phyloP scores from a whole-genome alignment of 2,329 filamentous ascomycete genomes.

The Xylaria sp. region DNA sequence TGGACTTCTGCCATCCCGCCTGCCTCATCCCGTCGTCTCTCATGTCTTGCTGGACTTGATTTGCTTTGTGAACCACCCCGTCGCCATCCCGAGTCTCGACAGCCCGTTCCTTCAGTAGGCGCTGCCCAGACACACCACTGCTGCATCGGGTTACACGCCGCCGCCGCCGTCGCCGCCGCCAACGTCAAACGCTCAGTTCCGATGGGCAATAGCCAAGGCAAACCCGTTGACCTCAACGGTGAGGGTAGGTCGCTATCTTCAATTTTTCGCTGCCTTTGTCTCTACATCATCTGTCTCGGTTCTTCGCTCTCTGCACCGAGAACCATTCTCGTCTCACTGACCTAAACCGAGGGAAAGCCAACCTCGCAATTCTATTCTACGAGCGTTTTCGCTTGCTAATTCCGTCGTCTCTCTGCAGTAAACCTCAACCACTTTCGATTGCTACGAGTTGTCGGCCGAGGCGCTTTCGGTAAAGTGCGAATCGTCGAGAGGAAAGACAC shows the following conservation, averaged over 20 bases:
- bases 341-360: not conserved
- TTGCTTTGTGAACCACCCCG: slow-evolving; percentile 14
- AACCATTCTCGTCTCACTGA: not conserved
- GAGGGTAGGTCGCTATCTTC: slow-evolving; percentile 74
- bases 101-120: slow-evolving; percentile 18
- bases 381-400: slow-evolving; percentile 27
- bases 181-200: slow-evolving; percentile 35
- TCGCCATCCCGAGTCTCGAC: slow-evolving; percentile 22
- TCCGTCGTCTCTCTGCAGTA: slow-evolving; percentile 63
- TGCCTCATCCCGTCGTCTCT: slow-evolving; percentile 22
- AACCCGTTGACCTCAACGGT: slow-evolving; percentile 90
- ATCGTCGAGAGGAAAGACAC: slow-evolving; percentile 99
- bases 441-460: slow-evolving; percentile 93
- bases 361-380: not conserved
- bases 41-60: slow-evolving; percentile 36
- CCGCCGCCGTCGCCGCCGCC: slow-evolving; percentile 14
- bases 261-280: not conserved
- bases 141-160: slow-evolving; percentile 21
- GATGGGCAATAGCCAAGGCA: slow-evolving; percentile 97
- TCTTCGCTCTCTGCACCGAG: not conserved
- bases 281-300: slow-evolving; percentile 7
- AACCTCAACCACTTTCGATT: slow-evolving; percentile 98
- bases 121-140: slow-evolving; percentile 1
- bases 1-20: slow-evolving; percentile 22
- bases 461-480: slow-evolving; percentile 97